Percentiles rank a stretch among this genome's conserved stretches.
phyloP scores from a whole-genome alignment of 208 protist genomes.

The Trypanosoma boissoni region DNA sequence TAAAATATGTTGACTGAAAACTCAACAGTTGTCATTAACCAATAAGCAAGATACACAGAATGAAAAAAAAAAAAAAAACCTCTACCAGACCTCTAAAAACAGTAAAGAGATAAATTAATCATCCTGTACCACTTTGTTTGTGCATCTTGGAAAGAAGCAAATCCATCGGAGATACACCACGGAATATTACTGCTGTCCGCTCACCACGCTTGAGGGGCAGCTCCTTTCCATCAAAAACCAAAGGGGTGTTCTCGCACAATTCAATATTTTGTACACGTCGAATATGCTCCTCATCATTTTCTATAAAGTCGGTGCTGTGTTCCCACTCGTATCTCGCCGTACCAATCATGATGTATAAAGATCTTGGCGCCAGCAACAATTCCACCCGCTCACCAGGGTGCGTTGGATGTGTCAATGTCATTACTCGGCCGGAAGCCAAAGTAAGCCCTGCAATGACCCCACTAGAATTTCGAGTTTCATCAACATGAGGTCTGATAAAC shows the following conservation, averaged over 20 bases:
- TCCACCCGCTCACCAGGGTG: constrained; percentile 61
- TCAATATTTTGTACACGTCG: constrained; percentile 46
- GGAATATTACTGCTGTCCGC: constrained; percentile 77
- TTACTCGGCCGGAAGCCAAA: constrained; percentile 67
- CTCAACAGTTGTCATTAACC: no score
- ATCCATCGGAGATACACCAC: constrained; percentile 77
- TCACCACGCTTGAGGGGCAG: constrained; percentile 48
- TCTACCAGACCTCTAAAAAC: no score
- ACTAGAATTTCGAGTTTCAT: constrained; percentile 81
- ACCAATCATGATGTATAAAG: constrained; percentile 66
- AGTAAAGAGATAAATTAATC: no score
- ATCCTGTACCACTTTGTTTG: constrained; percentile 4
- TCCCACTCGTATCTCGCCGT: constrained; percentile 82
- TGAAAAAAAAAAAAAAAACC: no score
- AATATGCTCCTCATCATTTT: constrained; percentile 77
- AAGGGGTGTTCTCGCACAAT: constrained; percentile 53
- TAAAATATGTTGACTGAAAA: no score
- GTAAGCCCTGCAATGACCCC: constrained; percentile 76
- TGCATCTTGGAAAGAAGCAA: constrained; percentile 42
- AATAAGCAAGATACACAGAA: no score
- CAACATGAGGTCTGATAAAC: constrained; percentile 78
- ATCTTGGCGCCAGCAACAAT: constrained; percentile 72
- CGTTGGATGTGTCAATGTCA: constrained; percentile 78
- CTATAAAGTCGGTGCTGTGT: constrained; percentile 78
- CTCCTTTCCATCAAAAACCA: constrained; percentile 58